Conservation (phyloP, 495 filamentous ascomycete species). For the Podospora conica region DNA sequence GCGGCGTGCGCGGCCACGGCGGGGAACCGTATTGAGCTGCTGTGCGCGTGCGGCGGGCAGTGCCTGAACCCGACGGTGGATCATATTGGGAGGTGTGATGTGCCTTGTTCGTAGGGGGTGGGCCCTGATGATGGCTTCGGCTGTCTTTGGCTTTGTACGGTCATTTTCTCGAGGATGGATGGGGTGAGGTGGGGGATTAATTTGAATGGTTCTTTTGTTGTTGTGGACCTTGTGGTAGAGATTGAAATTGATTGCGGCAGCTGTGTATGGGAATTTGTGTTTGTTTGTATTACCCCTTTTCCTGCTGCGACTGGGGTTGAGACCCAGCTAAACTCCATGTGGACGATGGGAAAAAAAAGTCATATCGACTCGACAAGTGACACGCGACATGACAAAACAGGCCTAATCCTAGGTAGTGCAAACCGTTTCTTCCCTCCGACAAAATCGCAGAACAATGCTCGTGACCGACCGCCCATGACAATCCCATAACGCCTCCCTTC, state of each 20-base stretch:
- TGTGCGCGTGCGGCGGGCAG: constrained; percentile 34
- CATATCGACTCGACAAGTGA: neutral
- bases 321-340: neutral
- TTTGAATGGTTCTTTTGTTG: neutral
- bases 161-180: neutral
- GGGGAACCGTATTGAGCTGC: constrained; percentile 29
- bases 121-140: neutral
- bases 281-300: neutral
- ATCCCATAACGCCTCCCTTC: neutral
- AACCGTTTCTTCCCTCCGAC: neutral
- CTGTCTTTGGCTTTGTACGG: neutral
- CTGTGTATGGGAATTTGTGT: neutral
- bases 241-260: neutral
- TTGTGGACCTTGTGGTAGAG: too few relatives aligned
- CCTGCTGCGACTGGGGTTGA: neutral
- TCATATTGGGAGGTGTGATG: constrained; percentile 29
- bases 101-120: constrained; percentile 15
- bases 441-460: neutral
- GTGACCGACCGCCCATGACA: neutral
- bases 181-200: neutral
- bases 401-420: neutral
- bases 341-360: neutral
- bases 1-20: constrained; percentile 8
- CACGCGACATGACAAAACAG: too few relatives aligned
- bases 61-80: constrained; percentile 32